phyloP scores from a whole-genome alignment of 306 rosid species.

The Cucumis sativus region DNA sequence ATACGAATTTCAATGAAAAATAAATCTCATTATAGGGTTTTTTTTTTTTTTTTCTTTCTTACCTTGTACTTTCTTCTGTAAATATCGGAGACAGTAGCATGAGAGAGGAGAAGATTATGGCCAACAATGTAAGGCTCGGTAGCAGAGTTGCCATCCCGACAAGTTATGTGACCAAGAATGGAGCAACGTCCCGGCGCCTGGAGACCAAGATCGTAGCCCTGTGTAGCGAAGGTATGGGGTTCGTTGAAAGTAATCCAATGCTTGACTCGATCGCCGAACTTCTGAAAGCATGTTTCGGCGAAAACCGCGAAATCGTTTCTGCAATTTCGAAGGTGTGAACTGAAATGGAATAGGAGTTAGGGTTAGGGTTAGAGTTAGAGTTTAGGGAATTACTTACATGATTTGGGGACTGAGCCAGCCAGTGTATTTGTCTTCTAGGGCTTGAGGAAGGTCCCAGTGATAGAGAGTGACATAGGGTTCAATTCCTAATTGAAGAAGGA shows the following conservation, averaged over 20 bases:
- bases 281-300: conserved; percentile 76
- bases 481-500: conserved; percentile 29
- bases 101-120: conserved; percentile 67
- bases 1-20: neutral
- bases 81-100: conserved; percentile 43
- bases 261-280: conserved; percentile 93
- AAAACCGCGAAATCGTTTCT: conserved; percentile 63
- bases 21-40: neutral
- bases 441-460: conserved; percentile 97
- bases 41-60: neutral
- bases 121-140: conserved; percentile 86
- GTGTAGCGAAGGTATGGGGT: conserved; percentile 68
- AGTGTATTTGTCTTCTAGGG: conserved; percentile 60
- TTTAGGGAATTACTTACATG: conserved; percentile 42
- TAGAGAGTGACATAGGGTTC: conserved; percentile 85
- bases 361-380: neutral
- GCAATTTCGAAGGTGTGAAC: conserved; percentile 7
- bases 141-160: conserved; percentile 66
- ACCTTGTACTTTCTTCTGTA: conserved; percentile 71
- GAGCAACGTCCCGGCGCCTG: conserved; percentile 93
- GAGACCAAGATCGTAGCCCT: conserved; percentile 80
- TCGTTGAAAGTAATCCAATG: conserved; percentile 93
- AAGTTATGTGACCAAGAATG: conserved; percentile 37
- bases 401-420: conserved; percentile 79
- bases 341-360: neutral